Base-by-base conservation (phyloP, 2,329 filamentous ascomycete genomes). In the Xylariaceae sp. region DNA sequence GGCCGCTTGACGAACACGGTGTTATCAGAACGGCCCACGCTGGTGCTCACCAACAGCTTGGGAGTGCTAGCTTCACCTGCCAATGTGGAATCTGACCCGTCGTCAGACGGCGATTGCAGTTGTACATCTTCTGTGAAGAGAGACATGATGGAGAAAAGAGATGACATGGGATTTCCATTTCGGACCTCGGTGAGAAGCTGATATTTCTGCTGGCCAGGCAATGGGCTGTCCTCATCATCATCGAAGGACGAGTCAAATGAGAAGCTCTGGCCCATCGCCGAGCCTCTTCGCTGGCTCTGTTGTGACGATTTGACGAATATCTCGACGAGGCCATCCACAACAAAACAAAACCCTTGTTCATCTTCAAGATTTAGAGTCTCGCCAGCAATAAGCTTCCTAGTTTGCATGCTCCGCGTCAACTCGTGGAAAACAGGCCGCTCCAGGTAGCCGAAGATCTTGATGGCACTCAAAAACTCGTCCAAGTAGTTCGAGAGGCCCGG, bases 81-180 rank as follows among this genome's bases (percentile, higher is more conserved):
- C 8, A 59, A 50, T 2, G 50, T 50, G 0, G 57, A 50, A 9
- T 58, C 55, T 2, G 61, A 47, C 26, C 46, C 42, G n/a, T 82
- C 76, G 4, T 85, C 81, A n/a, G 83, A 79, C 1, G 82, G 76
- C 47, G 82, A 73, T 15, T 81, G 78, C 23, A 98, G 68, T 49
- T 85, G 85, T 37, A 98, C 81, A 55, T 96, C 89, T 60, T 98
- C 92, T 3, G 92, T 98, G 57, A 98, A 98, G 0, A 98, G 70
- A 2, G 90, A 94, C 64, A 98, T 79, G 50, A 98, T 95, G 1
- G 92, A 97, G 62, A 98, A 98, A 2, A 98, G 66, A 0, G 92
- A 98, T 4, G 92, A 98, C 90, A 98, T 96, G 1, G 94, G 90
- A 1, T 92, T 89, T 11, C 92, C 92, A 54, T 98, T 98, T 56